phyloP scores from a whole-genome alignment of 1,284 basidiomycete genomes.

The Cryptococcus sp. region DNA sequence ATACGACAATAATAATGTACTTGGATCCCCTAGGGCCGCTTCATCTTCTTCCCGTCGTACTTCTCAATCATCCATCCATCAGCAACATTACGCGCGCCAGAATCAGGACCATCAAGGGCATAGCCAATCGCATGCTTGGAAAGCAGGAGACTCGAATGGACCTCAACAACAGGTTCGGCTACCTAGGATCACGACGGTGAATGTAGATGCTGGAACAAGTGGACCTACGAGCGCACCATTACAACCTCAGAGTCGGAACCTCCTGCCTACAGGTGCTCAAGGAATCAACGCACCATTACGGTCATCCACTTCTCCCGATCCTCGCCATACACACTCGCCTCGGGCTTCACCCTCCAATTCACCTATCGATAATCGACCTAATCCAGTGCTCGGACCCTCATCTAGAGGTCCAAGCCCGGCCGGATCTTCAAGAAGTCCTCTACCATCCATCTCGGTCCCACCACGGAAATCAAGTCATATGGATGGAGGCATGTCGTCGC shows the following conservation, averaged over 20 bases:
- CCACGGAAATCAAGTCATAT: conserved; percentile 2
- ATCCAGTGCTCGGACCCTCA: conserved; percentile 2
- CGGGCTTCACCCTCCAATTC: conserved; percentile 22
- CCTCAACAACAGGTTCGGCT: conserved; percentile 7
- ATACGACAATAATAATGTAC: background rate
- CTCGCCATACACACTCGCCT: conserved; percentile 13
- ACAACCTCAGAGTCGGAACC: conserved; percentile 5
- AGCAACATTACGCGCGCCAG: conserved; percentile 11
- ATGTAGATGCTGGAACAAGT: conserved; percentile 17
- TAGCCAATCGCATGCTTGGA: conserved; percentile 2
- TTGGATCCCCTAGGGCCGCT: background rate
- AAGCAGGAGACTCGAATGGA: conserved; percentile 1
- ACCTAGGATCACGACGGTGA: conserved; percentile 24
- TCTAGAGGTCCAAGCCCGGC: conserved; percentile 6
- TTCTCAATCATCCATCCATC: conserved; percentile 22
- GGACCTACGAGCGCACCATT: conserved; percentile 3
- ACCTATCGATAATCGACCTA: conserved; percentile 18
- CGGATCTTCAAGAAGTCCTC: conserved; percentile 1
- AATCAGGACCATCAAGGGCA: background rate
- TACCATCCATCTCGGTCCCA: conserved; percentile 4
- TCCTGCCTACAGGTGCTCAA: conserved; percentile 5
- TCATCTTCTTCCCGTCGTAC: conserved; percentile 14
- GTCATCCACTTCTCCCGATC: conserved; percentile 38
- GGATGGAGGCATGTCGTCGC: conserved; percentile 9
- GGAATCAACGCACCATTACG: conserved; percentile 22